Evolutionary conservation across 2,329 filamentous ascomycete genomes (phyloP).

Genomic region (Fusarium virguliforme): DNA sequence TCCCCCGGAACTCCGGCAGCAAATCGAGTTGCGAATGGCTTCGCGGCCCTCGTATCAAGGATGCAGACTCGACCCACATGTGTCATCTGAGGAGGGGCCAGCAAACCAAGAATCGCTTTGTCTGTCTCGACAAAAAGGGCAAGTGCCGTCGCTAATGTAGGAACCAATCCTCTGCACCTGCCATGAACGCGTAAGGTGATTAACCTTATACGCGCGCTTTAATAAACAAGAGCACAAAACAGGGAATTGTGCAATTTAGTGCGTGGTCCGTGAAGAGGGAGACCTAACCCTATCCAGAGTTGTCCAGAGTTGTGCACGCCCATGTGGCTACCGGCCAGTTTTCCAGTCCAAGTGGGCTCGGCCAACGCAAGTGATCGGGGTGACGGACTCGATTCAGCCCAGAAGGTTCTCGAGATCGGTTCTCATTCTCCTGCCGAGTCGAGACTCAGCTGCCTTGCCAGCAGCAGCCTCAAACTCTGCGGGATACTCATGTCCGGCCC

Average conservation of each 20-base stretch:
- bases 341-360: constrained; percentile 16
- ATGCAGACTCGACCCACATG: constrained; percentile 38
- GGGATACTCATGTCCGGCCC: neutral
- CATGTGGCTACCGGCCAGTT: constrained; percentile 6
- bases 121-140: constrained; percentile 34
- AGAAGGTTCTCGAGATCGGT: constrained; percentile 22
- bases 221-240: constrained; percentile 29
- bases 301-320: constrained; percentile 11
- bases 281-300: constrained; percentile 6
- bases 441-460: neutral
- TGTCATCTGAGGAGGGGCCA: constrained; percentile 30
- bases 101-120: constrained; percentile 21
- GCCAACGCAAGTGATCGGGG: constrained; percentile 24
- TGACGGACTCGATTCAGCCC: constrained; percentile 28
- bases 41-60: constrained; percentile 44
- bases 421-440: constrained; percentile 6
- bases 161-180: constrained; percentile 31
- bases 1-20: constrained; percentile 18
- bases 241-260: constrained; percentile 29
- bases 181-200: constrained; percentile 27
- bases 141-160: constrained; percentile 43
- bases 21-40: constrained; percentile 38
- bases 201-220: constrained; percentile 31
- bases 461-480: constrained; percentile 3
- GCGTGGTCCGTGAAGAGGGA: constrained; percentile 2